These are phyloP conservation scores for Aspergillus sp. DNA, from an alignment of 2,329 filamentous ascomycete genomes.

Conservation along the genomic window DNA sequence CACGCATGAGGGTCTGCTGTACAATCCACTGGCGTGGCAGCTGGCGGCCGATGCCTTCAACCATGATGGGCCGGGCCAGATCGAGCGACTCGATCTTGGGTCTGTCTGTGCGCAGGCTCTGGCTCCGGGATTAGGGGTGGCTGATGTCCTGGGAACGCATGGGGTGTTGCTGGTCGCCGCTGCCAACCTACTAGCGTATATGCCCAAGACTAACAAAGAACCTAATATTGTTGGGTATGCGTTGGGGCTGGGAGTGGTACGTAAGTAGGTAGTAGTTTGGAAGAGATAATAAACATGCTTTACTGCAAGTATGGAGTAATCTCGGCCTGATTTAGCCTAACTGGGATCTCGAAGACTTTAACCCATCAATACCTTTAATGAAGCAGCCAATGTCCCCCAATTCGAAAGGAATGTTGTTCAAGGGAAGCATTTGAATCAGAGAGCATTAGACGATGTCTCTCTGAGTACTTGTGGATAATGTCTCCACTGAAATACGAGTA, in stretches of 20 bases:
- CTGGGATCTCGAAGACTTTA: too few species aligned
- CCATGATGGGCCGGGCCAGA: slow-evolving; percentile 45
- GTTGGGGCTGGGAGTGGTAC: background rate
- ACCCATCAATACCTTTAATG: too few species aligned
- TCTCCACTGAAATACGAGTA: too few species aligned
- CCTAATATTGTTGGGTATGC: slow-evolving; percentile 44
- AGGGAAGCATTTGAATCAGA: too few species aligned
- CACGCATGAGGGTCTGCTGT: slow-evolving; percentile 51
- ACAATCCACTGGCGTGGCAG: slow-evolving; percentile 43
- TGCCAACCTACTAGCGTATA: slow-evolving; percentile 31
- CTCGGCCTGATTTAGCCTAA: too few species aligned
- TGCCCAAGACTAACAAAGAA: slow-evolving; percentile 35
- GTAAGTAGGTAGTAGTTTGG: background rate
- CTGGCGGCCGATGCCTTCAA: slow-evolving; percentile 50
- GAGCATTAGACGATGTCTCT: too few species aligned
- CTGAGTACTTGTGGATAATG: too few species aligned
- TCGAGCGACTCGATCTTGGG: slow-evolving; percentile 38
- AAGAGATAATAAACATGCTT: background rate
- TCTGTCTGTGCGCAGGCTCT: slow-evolving; percentile 38
- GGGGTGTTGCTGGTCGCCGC: slow-evolving; percentile 40
- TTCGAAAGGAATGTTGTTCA: too few species aligned
- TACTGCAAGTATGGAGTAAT: background rate
- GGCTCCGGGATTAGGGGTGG: slow-evolving; percentile 27
- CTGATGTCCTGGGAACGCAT: slow-evolving; percentile 48
- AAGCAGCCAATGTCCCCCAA: too few species aligned